Base-by-base conservation (phyloP, 441 rosid genomes). In the Rhodomyrtus psidioides region DNA sequence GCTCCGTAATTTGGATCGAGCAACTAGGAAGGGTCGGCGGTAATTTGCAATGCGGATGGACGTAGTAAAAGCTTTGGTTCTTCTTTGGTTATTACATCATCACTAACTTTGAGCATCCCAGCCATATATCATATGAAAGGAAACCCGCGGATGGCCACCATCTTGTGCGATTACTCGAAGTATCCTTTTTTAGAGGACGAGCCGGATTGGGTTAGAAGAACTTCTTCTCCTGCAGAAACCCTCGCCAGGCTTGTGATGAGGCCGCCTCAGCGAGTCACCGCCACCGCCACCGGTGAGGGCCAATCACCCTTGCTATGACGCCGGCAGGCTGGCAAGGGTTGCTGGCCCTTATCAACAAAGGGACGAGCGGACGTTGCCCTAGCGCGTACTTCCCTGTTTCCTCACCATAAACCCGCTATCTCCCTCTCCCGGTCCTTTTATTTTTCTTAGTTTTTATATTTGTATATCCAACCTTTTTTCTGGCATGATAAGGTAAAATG, bases 161-260 rank as follows among this genome's bases (percentile, higher is more conserved):
- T 1, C 26, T 30, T 17, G 14, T 9, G 6, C 2, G 4, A 30
- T 30, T 21, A 62, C 34, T 62, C 75, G 30, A 17, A 0, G 21
- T 62, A 5, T 62, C 30, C 6, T 4, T 30, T 62, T 62, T 62
- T 9, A 30, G 1, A 16, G 6, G 51, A 5, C 2, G 46, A 12
- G n/a, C 9, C 3, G 4, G 10, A 0, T 65, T 15, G 0, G 0
- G 2, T 17, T 24, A 19, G 9, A 19, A 65, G 8, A 34, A 65
- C 49, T 19, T 65, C 24, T 62, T 62, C 79, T 39, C 49, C 6
- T 0, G n/a, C 21, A 39, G 49, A 65, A 28, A 1, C 23, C 42
- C 6, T 28, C 23, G 1, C 12, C 0, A 0, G 12, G 74, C 0
- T 28, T 60, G 7, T 8, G 23, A 12, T 60, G 74, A 28, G 42